These are phyloP conservation scores for Aspergillus fructus DNA, from an alignment of 2,329 filamentous ascomycete genomes.

Conservation along the genomic window DNA sequence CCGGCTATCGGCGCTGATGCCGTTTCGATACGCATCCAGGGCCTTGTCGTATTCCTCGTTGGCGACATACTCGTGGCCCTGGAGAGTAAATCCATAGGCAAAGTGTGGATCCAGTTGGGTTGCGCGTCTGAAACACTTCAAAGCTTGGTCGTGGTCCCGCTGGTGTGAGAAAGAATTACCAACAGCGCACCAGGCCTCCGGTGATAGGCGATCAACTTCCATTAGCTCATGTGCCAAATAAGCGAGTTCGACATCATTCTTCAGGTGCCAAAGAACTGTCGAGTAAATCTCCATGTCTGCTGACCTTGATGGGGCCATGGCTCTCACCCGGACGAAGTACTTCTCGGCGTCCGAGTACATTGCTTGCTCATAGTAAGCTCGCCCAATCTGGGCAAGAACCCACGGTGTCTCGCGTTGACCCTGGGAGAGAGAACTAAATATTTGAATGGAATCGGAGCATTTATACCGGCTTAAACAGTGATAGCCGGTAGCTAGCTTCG, in stretches of 20 bases:
- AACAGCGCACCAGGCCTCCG: slow-evolving; percentile 92
- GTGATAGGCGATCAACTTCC: slow-evolving; percentile 82
- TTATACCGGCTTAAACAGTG: slow-evolving; percentile 76
- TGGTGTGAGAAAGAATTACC: slow-evolving; percentile 94
- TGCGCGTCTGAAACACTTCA: slow-evolving; percentile 91
- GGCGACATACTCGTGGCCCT: slow-evolving; percentile 91
- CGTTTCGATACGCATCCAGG: slow-evolving; percentile 78
- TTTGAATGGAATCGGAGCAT: slow-evolving; percentile 72
- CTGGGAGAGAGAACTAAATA: slow-evolving; percentile 68
- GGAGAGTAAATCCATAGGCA: slow-evolving; percentile 91
- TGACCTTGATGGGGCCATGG: slow-evolving; percentile 75
- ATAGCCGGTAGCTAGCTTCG: slow-evolving; percentile 78
- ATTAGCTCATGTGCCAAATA: slow-evolving; percentile 89
- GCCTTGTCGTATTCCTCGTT: slow-evolving; percentile 99
- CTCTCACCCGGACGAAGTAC: slow-evolving; percentile 75
- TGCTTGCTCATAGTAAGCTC: slow-evolving; percentile 86
- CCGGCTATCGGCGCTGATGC: slow-evolving; percentile 79
- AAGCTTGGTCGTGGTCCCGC: slow-evolving; percentile 88
- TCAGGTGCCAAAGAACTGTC: slow-evolving; percentile 97
- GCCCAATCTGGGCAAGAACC: slow-evolving; percentile 87
- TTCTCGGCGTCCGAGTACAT: slow-evolving; percentile 84
- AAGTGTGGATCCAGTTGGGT: slow-evolving; percentile 88
- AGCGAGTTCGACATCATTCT: slow-evolving; percentile 85
- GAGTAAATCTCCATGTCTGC: slow-evolving; percentile 99
- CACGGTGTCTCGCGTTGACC: slow-evolving; percentile 86